Base-by-base conservation (phyloP, 2,329 filamentous ascomycete genomes). In the Fusarium guadeloupense region DNA sequence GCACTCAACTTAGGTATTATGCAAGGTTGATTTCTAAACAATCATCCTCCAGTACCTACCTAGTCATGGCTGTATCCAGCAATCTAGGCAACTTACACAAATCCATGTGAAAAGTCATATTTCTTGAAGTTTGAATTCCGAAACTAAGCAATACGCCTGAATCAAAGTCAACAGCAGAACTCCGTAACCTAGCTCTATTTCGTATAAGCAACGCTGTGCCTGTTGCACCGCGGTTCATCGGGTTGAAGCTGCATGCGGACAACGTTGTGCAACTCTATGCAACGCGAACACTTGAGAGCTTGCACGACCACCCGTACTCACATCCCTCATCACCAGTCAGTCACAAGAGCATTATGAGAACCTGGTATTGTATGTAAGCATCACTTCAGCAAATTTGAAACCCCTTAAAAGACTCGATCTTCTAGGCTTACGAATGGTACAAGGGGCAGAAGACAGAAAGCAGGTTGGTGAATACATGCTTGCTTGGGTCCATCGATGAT, bases 181-280 rank as follows among this genome's bases (percentile, higher is more conserved):
- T 25, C 21, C 12, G 31, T n/a, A 38, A 44, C 21, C 23, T n/a
- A 43, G 10, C 8, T 52, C 41, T 44, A 44, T 38, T 60, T 56
- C 49, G 55, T 57, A 56, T 50, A 44, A 43, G 9, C 21, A 23
- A 20, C 21, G 21, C 28, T 51, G 23, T 39, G 33, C 35, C 21
- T 43, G 54, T 63, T 46, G 19, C 45, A 57, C 55, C 19, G 35
- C 25, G 21, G n/a, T 23, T 19, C 37, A 31, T 46, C 23, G 50
- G 38, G 44, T 52, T 64, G 45, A 41, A 56, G 50, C 49, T 31
- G 21, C 16, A 43, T 17, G 16, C 33, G 21, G 37, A 51, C 7
- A 30, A 17, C 17, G 40, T 39, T 41, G 60, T 47, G 30, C 30
- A 61, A 62, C 55, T 37, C 37, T 25, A 26, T 31, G 40, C 28